Conservation (phyloP, 225 moss, liverwort and hornwort genomes). For the Physcomitrellopsis africana region DNA sequence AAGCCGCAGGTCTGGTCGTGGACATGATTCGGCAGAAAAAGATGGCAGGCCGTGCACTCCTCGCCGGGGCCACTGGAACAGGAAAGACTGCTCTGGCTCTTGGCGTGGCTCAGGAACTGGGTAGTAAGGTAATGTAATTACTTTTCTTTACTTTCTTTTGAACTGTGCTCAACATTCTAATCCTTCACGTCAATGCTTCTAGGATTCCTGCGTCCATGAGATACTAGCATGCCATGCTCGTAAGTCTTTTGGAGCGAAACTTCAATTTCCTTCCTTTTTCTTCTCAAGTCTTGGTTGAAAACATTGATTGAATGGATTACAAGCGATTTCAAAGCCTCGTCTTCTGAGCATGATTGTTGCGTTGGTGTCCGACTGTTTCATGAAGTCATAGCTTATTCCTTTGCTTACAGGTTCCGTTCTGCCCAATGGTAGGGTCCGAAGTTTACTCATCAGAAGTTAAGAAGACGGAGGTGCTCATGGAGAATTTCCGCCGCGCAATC, state of each 20-base stretch:
- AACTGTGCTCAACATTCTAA: too few species aligned
- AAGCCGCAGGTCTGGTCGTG: conserved; percentile 92
- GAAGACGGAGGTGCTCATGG: conserved; percentile 98
- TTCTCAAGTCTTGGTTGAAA: not conserved
- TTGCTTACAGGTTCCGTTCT: conserved; percentile 80
- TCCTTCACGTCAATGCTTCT: too few species aligned
- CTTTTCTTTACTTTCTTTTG: too few species aligned
- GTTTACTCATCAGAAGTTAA: conserved; percentile 98
- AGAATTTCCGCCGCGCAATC: conserved; percentile 93
- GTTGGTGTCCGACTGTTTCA: not conserved
- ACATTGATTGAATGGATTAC: too few species aligned
- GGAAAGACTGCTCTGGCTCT: conserved; percentile 96
- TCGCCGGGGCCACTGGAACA: conserved; percentile 92
- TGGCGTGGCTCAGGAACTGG: too few species aligned
- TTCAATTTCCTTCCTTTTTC: not conserved
- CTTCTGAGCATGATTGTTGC: too few species aligned
- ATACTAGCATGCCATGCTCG: too few species aligned
- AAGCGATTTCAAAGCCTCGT: too few species aligned
- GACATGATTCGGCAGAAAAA: conserved; percentile 99
- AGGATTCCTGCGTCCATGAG: too few species aligned
- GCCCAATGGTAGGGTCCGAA: conserved; percentile 98
- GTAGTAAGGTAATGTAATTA: too few species aligned
- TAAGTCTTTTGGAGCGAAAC: too few species aligned
- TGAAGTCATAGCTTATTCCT: conserved; percentile 9
- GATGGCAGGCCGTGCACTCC: conserved; percentile 95